Percentiles rank a stretch among this genome's conserved stretches.
phyloP scores from a whole-genome alignment of 2,329 filamentous ascomycete genomes.

The Knufia fluminis region DNA sequence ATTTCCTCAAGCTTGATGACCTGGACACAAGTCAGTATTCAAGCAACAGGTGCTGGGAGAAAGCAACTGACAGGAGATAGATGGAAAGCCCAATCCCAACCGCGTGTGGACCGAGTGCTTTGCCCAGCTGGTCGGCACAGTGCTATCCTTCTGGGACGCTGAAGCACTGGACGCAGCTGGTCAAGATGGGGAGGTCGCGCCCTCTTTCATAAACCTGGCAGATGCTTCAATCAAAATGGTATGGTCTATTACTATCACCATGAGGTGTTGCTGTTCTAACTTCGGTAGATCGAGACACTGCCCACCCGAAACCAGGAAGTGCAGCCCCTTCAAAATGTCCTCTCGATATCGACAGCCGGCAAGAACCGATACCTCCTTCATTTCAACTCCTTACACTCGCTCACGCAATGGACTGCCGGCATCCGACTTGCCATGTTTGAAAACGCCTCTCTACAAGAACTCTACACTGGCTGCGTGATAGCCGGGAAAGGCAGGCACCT shows the following conservation, averaged over 20 bases:
- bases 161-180: slow-evolving; percentile 80
- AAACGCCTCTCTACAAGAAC: slow-evolving; percentile 84
- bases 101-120: slow-evolving; percentile 95
- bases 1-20: slow-evolving; percentile 94
- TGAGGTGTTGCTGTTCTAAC: slow-evolving; percentile 8
- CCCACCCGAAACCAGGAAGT: slow-evolving; percentile 70
- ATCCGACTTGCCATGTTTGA: slow-evolving; percentile 93
- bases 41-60: neutral
- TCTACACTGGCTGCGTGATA: slow-evolving; percentile 91
- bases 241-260: slow-evolving; percentile 25
- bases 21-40: slow-evolving; percentile 72
- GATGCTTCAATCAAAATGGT: slow-evolving; percentile 99
- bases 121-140: slow-evolving; percentile 88
- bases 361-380: slow-evolving; percentile 92
- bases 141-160: slow-evolving; percentile 92
- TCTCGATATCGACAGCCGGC: slow-evolving; percentile 90
- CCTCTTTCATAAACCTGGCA: slow-evolving; percentile 91
- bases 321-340: slow-evolving; percentile 81
- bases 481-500: slow-evolving; percentile 83
- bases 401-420: slow-evolving; percentile 91
- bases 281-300: slow-evolving; percentile 68
- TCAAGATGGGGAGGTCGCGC: slow-evolving; percentile 73
- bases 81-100: slow-evolving; percentile 76
- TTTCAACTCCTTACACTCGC: slow-evolving; percentile 87
- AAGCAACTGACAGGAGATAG: slow-evolving; percentile 42